phyloP scores from a whole-genome alignment of 2,329 filamentous ascomycete genomes.

The Rosellinia necatrix region DNA sequence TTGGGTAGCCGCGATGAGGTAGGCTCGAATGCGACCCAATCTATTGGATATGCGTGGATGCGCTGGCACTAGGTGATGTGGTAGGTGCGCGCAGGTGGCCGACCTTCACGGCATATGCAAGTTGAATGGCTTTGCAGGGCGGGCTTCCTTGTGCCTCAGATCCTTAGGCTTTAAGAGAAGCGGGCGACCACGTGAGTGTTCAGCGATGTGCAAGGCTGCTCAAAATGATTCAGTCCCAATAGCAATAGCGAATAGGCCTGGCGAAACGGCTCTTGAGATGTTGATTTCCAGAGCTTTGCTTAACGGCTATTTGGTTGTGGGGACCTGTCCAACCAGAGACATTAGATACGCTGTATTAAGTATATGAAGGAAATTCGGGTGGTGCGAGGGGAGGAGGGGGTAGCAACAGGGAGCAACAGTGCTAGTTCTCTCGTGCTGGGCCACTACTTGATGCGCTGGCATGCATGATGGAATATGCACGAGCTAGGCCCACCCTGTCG shows the following conservation, averaged over 20 bases:
- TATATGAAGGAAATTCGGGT: constrained; percentile 46
- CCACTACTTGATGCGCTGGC: constrained; percentile 58
- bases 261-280: constrained; percentile 41
- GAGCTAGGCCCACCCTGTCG: constrained; percentile 51
- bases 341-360: constrained; percentile 47
- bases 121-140: constrained; percentile 54
- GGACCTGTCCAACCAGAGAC: constrained; percentile 50
- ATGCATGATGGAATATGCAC: constrained; percentile 66
- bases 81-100: constrained; percentile 57
- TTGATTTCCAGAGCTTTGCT: constrained; percentile 41
- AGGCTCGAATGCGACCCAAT: constrained; percentile 56
- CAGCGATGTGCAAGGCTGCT: constrained; percentile 36
- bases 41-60: constrained; percentile 65
- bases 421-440: constrained; percentile 48
- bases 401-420: constrained; percentile 42
- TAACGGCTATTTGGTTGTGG: constrained; percentile 41
- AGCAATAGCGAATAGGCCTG: constrained; percentile 41
- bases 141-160: constrained; percentile 52
- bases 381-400: constrained; percentile 42
- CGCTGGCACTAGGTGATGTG: constrained; percentile 62
- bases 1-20: constrained; percentile 51
- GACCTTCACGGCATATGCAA: constrained; percentile 64
- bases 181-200: constrained; percentile 33
- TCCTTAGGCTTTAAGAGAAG: constrained; percentile 33
- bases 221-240: constrained; percentile 37